phyloP scores from a whole-genome alignment of 768 basidiomycete genomes.

The Cyclocybe cylindracea region DNA sequence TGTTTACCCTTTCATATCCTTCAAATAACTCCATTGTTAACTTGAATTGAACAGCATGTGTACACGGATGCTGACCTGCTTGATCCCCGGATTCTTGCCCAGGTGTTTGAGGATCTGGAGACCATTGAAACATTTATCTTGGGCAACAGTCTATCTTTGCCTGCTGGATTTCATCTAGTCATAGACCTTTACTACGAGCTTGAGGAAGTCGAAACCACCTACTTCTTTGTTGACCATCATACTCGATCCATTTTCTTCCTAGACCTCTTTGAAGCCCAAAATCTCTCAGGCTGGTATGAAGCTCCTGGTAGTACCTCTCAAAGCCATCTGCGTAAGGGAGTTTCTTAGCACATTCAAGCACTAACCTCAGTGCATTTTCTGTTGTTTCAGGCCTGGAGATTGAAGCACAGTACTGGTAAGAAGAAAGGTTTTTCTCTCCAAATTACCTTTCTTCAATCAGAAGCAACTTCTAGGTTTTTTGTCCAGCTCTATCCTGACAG shows the following conservation, averaged over 20 bases:
- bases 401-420: conserved; percentile 43
- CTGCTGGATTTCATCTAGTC: conserved; percentile 40
- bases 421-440: background rate
- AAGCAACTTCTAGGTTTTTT: conserved; percentile 29
- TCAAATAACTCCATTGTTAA: background rate
- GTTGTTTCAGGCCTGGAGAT: conserved; percentile 35
- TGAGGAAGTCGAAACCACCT: conserved; percentile 14
- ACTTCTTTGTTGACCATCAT: conserved; percentile 36
- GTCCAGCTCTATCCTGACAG: conserved; percentile 35
- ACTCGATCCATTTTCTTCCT: conserved; percentile 56
- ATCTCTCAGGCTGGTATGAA: conserved; percentile 29
- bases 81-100: conserved; percentile 29
- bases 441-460: too few species aligned
- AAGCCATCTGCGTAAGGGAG: conserved; percentile 40
- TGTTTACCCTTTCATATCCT: background rate
- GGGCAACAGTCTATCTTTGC: conserved; percentile 26
- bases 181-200: conserved; percentile 37
- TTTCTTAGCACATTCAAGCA: background rate
- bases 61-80: conserved; percentile 58
- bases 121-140: conserved; percentile 28
- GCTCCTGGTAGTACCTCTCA: conserved; percentile 37
- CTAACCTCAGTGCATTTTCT: background rate
- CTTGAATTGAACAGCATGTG: conserved; percentile 34
- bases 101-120: conserved; percentile 37
- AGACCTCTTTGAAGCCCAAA: conserved; percentile 33